Percentiles rank a stretch among this genome's conserved stretches.
Conservation (phyloP, 2,329 filamentous ascomycete genomes). For the Colletotrichum sp. region DNA sequence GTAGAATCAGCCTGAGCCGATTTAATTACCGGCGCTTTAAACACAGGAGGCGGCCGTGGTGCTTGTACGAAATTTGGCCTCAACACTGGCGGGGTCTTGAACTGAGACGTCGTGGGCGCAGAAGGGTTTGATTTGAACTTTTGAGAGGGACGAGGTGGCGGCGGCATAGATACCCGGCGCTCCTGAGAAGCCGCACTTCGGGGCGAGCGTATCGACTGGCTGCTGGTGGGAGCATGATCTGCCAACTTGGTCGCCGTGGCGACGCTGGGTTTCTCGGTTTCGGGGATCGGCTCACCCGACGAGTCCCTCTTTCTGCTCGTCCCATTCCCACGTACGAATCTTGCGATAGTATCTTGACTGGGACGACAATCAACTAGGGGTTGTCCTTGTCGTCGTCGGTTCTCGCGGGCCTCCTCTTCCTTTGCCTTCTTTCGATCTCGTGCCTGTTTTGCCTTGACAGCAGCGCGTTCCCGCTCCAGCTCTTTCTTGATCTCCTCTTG, state of each 20-base stretch:
- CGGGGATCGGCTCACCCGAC: constrained; percentile 4
- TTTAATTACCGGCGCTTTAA: neutral
- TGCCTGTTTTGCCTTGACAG: constrained; percentile 51
- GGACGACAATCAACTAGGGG: constrained; percentile 60
- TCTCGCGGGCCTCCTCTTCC: constrained; percentile 53
- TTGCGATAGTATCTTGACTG: constrained; percentile 62
- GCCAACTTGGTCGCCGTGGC: neutral
- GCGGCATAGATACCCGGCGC: neutral
- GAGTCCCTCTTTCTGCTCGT: constrained; percentile 31
- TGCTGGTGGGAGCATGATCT: neutral
- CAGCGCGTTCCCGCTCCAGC: constrained; percentile 53
- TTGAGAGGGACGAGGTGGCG: neutral
- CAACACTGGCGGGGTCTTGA: neutral
- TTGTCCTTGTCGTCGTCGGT: constrained; percentile 55
- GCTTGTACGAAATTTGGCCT: neutral
- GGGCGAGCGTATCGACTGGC: neutral
- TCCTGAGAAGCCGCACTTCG: neutral
- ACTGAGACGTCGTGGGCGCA: neutral
- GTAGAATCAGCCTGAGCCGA: neutral
- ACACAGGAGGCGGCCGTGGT: neutral
- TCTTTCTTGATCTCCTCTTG: constrained; percentile 60
- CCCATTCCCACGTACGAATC: constrained; percentile 51
- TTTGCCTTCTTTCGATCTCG: constrained; percentile 63
- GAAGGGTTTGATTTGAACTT: neutral
- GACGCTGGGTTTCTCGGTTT: neutral